Evolutionary conservation across 1,284 basidiomycete genomes (phyloP), one percentile per base, ranked within the genome.

Genomic region (Naganishia sp.): DNA sequence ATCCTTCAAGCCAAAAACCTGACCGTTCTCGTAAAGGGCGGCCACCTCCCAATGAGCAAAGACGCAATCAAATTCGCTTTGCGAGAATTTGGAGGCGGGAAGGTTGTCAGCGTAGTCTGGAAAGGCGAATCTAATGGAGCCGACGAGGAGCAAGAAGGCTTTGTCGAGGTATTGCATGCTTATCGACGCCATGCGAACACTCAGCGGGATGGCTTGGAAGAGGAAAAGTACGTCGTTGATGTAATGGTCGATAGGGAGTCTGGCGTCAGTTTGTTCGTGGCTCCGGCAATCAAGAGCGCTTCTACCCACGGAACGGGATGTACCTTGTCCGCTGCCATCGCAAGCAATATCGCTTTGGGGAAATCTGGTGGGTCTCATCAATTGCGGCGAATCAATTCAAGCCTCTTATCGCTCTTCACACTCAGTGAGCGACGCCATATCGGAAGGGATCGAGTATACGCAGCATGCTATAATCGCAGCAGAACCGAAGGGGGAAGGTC

Each of bases 291-390:
- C 28, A 82, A 88, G 5, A 88, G 88, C 11, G 84, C 79, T 28
- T 90, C 83, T 70, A 94, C 94, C 0, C 94, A 97, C 75, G 94
- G 94, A 0, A 97, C 94, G 0, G 94, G 94, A 1, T 98, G 94
- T 76, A 97, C 94, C 0, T 82, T 97, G 10, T 89, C 88, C 46
- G 88, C 93, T 0, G 91, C 92, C 0, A 83, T 96, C 16, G 87
- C 89, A 1, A 87, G 87, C 59, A 83, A 83, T 25, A 80, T 93
- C 15, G 87, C 85, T 0, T 81, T 82, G 45, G 87, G 87, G 44
- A 71, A 73, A 15, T 72, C 75, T 1, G 72, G 87, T 87, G 72
- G 75, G 83, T 80, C 10, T 15, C 6, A 7, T 6, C 36, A 39
- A 15, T n/a, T 23, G 48, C 15, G 15, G 11, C 50, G 31, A 9